phyloP scores from a whole-genome alignment of 331 rosid genomes.

The Dryas integrifolia region DNA sequence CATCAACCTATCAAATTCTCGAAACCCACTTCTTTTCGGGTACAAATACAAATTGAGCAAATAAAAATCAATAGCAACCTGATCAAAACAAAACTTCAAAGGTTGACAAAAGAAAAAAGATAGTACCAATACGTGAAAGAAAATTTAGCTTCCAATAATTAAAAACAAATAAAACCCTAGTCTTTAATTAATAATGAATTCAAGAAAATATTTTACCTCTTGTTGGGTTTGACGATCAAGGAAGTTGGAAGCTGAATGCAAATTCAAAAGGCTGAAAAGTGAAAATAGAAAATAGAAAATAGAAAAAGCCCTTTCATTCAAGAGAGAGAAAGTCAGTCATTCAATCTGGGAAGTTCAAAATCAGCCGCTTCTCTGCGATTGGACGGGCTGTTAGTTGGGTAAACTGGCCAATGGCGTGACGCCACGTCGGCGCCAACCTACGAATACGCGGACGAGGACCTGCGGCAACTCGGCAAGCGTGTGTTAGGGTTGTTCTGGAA shows the following conservation, averaged over 20 bases:
- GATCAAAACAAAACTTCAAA: background rate
- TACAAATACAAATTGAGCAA: background rate
- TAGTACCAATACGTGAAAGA: background rate
- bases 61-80: slow-evolving; percentile 6
- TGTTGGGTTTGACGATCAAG: slow-evolving; percentile 7
- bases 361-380: slow-evolving; percentile 3
- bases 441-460: background rate
- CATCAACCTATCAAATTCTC: slow-evolving; percentile 1
- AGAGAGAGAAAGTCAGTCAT: slow-evolving; percentile 1
- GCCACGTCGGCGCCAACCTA: slow-evolving; percentile 3
- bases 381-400: background rate
- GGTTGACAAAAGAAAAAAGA: background rate
- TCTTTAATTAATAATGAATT: background rate
- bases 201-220: slow-evolving; percentile 6
- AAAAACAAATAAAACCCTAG: slow-evolving; percentile 9
- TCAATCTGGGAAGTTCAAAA: background rate
- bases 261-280: background rate
- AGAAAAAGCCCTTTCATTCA: background rate
- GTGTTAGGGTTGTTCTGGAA: background rate
- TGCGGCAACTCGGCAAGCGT: too few species aligned
- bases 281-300: background rate
- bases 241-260: slow-evolving; percentile 7
- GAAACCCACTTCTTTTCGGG: background rate
- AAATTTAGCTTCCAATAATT: background rate
- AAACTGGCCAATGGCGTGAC: background rate